phyloP scores from a whole-genome alignment of 352 stramenopile species.

The Phytophthora idaei region DNA sequence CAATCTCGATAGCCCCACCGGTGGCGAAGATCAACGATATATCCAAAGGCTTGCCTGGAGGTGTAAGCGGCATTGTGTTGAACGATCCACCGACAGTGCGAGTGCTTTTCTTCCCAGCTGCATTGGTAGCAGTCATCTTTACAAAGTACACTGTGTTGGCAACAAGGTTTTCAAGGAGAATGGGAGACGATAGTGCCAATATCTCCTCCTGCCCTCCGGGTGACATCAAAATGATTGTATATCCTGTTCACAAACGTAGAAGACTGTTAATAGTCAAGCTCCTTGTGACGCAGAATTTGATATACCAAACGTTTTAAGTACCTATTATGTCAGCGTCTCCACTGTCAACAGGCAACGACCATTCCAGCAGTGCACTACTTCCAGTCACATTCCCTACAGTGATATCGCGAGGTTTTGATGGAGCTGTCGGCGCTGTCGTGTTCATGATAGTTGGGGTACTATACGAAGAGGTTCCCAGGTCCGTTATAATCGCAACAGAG shows the following conservation, averaged over 20 bases:
- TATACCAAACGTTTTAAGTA: conserved; percentile 12
- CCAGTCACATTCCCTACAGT: conserved; percentile 39
- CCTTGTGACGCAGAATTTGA: not conserved
- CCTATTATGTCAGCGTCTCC: conserved; percentile 51
- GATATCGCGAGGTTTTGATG: conserved; percentile 40
- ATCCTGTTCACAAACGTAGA: conserved; percentile 24
- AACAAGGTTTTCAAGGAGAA: conserved; percentile 36
- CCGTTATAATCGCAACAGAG: conserved; percentile 43
- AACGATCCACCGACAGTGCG: conserved; percentile 41
- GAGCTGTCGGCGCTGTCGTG: conserved; percentile 35
- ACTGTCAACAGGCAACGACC: conserved; percentile 48
- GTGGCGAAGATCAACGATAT: conserved; percentile 36
- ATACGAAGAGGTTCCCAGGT: conserved; percentile 45
- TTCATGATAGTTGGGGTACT: conserved; percentile 32
- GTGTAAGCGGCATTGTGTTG: conserved; percentile 31
- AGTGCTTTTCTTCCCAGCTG: conserved; percentile 32
- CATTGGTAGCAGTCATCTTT: conserved; percentile 55
- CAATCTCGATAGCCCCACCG: conserved; percentile 58
- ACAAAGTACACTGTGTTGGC: conserved; percentile 54
- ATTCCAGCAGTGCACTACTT: conserved; percentile 43
- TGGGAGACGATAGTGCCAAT: conserved; percentile 11
- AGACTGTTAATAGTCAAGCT: not conserved
- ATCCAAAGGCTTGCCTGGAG: conserved; percentile 42
- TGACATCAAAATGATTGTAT: conserved; percentile 27
- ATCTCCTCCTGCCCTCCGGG: conserved; percentile 22